These are phyloP conservation scores for Odontarrhena argentea DNA, from an alignment of 345 rosid species.

Conservation along the genomic window DNA sequence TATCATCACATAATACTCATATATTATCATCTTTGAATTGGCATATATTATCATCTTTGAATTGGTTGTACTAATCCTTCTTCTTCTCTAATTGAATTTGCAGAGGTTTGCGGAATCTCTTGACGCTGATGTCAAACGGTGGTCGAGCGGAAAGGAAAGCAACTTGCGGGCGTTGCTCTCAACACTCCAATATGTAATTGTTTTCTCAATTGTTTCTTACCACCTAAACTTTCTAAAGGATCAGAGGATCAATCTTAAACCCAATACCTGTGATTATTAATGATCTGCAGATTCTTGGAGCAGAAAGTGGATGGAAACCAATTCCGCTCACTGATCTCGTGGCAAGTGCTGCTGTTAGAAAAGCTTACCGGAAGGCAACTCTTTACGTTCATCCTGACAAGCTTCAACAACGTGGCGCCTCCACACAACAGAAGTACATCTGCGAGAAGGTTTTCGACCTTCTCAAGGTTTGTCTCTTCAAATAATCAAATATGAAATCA, in stretches of 20 bases:
- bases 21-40: slow-evolving; percentile 9
- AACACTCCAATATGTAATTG: slow-evolving; percentile 83
- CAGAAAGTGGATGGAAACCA: slow-evolving; percentile 94
- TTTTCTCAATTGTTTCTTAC: background rate
- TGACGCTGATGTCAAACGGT: slow-evolving; percentile 89
- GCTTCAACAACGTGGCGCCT: slow-evolving; percentile 96
- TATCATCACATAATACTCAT: slow-evolving; percentile 8
- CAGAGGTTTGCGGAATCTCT: slow-evolving; percentile 81
- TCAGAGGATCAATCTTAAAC: background rate
- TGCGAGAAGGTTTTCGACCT: slow-evolving; percentile 98
- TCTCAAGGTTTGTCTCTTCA: slow-evolving; percentile 60
- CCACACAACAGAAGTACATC: slow-evolving; percentile 78
- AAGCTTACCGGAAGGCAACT: slow-evolving; percentile 90
- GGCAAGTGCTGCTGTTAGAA: slow-evolving; percentile 71
- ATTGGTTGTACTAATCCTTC: slow-evolving; percentile 22
- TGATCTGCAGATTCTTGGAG: slow-evolving; percentile 74
- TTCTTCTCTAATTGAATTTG: slow-evolving; percentile 27
- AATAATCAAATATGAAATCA: background rate
- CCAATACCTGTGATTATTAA: background rate
- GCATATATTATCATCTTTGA: slow-evolving; percentile 3
- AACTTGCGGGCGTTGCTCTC: slow-evolving; percentile 93
- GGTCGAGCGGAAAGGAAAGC: slow-evolving; percentile 87
- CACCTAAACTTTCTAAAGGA: background rate
- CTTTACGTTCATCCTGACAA: slow-evolving; percentile 92
- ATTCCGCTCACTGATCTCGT: slow-evolving; percentile 77